Percentiles rank a stretch among this genome's conserved stretches.
These are phyloP conservation scores for Mariannaea elegans DNA, from an alignment of 2,329 filamentous ascomycete genomes.

Conservation along the genomic window DNA sequence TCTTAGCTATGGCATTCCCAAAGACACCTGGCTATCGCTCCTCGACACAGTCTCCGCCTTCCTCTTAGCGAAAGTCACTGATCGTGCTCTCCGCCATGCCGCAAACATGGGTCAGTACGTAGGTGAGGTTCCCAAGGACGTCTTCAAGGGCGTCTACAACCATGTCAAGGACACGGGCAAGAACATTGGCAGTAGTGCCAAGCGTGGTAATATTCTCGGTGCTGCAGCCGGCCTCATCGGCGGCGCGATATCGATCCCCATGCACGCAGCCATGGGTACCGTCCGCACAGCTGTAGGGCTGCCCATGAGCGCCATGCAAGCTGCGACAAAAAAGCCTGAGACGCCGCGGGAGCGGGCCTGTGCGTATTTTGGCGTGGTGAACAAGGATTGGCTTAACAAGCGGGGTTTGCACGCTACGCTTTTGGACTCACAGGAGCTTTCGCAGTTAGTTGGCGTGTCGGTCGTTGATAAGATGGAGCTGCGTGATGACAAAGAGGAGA, in stretches of 20 bases:
- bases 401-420: conserved; percentile 50
- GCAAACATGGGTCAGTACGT: conserved; percentile 51
- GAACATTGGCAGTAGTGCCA: conserved; percentile 47
- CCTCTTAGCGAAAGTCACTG: conserved; percentile 54
- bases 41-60: conserved; percentile 55
- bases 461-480: conserved; percentile 53
- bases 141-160: conserved; percentile 47
- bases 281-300: conserved; percentile 47
- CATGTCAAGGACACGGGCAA: conserved; percentile 50
- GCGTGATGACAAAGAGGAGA: conserved; percentile 37
- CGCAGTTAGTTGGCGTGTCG: conserved; percentile 38
- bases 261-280: conserved; percentile 48
- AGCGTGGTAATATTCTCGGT: conserved; percentile 51
- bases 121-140: conserved; percentile 45
- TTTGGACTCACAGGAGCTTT: conserved; percentile 45
- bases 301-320: conserved; percentile 45
- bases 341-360: conserved; percentile 52
- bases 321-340: conserved; percentile 48
- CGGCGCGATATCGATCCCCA: conserved; percentile 50
- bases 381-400: conserved; percentile 52
- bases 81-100: conserved; percentile 54
- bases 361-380: conserved; percentile 53
- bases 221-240: conserved; percentile 48
- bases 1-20: conserved; percentile 48
- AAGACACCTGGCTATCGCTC: conserved; percentile 47